Percentiles rank a stretch among this genome's conserved stretches.
Evolutionary conservation across 352 stramenopile genomes (phyloP).

Genomic region (Phytopythium delawarense): DNA sequence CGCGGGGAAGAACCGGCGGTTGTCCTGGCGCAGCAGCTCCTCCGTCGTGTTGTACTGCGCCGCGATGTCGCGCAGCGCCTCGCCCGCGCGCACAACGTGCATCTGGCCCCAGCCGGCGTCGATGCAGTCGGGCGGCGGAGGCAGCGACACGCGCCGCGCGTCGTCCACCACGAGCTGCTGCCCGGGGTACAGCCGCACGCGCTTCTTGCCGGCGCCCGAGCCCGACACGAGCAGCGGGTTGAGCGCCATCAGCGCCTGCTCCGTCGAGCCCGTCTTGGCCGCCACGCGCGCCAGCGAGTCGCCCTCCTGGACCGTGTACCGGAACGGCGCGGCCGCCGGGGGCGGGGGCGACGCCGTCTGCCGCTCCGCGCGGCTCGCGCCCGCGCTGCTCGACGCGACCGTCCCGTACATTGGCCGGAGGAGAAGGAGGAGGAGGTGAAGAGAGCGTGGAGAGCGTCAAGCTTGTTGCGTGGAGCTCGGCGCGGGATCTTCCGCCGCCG

Average conservation of each 20-base stretch:
- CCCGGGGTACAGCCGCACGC: slow-evolving; percentile 60
- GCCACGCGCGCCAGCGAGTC: slow-evolving; percentile 67
- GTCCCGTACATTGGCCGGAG: slow-evolving; percentile 36
- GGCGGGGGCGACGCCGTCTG: slow-evolving; percentile 16
- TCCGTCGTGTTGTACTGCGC: slow-evolving; percentile 79
- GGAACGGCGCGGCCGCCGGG: slow-evolving; percentile 50
- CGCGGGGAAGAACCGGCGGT: slow-evolving; percentile 73
- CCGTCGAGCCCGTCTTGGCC: slow-evolving; percentile 56
- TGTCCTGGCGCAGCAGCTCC: slow-evolving; percentile 74
- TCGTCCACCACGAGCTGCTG: slow-evolving; percentile 79
- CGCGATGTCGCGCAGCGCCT: slow-evolving; percentile 67
- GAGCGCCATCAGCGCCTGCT: slow-evolving; percentile 48
- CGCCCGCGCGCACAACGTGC: slow-evolving; percentile 67
- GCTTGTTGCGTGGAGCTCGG: neutral
- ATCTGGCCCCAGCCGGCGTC: slow-evolving; percentile 84
- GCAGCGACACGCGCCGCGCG: slow-evolving; percentile 57
- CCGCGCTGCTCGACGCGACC: slow-evolving; percentile 20
- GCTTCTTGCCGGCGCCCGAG: slow-evolving; percentile 4
- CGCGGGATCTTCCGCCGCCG: neutral
- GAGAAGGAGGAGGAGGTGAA: neutral
- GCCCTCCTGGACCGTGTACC: slow-evolving; percentile 59
- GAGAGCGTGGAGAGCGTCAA: neutral
- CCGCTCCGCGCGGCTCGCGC: slow-evolving; percentile 21
- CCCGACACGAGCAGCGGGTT: slow-evolving; percentile 54
- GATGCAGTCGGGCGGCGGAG: slow-evolving; percentile 70